phyloP scores from a whole-genome alignment of 2,329 filamentous ascomycete species.

The Cercospora beticola region DNA sequence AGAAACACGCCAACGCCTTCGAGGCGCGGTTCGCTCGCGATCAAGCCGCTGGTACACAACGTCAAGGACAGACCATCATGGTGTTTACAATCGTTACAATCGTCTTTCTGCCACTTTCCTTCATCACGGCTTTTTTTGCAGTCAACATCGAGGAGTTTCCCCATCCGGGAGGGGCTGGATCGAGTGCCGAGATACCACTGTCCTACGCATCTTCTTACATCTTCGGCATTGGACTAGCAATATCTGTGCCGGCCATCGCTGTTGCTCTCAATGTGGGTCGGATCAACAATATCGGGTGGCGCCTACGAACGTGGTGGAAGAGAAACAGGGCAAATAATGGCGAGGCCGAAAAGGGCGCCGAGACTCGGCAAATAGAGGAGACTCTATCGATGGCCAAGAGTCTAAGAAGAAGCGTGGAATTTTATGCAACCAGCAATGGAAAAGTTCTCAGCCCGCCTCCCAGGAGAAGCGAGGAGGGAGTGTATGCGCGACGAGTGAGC shows the following conservation, averaged over 20 bases:
- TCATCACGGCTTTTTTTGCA: constrained; percentile 57
- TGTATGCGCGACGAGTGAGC: constrained; percentile 3
- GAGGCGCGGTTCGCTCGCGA: constrained; percentile 63
- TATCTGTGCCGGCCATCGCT: constrained; percentile 45
- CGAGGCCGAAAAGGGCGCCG: constrained; percentile 3
- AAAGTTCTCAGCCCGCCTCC: constrained; percentile 15
- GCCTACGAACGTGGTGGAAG: constrained; percentile 9
- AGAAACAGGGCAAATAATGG: background rate
- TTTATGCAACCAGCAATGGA: constrained; percentile 16
- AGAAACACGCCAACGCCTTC: constrained; percentile 67
- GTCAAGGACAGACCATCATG: constrained; percentile 58
- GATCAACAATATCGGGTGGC: constrained; percentile 14
- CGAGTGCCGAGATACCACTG: constrained; percentile 31
- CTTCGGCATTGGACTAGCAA: constrained; percentile 56
- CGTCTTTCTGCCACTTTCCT: constrained; percentile 56
- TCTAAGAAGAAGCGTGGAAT: constrained; percentile 23
- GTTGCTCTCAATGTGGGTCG: constrained; percentile 25
- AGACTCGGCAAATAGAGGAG: constrained; percentile 16
- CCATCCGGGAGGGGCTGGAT: constrained; percentile 25
- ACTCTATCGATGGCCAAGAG: constrained; percentile 21
- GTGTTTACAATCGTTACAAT: constrained; percentile 62
- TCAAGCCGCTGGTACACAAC: constrained; percentile 61
- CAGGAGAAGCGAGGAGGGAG: constrained; percentile 17
- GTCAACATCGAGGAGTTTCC: constrained; percentile 55
- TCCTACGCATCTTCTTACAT: constrained; percentile 57